phyloP scores from a whole-genome alignment of 495 filamentous ascomycete species.

The Trichoderma erinaceum region DNA sequence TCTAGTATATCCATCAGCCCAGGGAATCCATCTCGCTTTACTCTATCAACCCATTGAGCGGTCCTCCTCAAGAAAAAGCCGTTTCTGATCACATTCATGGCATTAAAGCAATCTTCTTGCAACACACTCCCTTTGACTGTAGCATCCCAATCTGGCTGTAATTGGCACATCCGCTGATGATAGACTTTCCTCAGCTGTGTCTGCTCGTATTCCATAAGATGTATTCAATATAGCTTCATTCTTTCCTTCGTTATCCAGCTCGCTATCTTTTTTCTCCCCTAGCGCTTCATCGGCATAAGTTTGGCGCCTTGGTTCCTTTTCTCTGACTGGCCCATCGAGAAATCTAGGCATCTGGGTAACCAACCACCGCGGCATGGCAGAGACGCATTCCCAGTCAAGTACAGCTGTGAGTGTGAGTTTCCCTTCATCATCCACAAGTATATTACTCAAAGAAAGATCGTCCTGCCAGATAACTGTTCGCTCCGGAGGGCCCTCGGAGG shows the following conservation, averaged over 20 bases:
- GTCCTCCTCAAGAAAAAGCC: no score
- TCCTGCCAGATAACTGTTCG: conserved; percentile 29
- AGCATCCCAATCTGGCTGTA: not conserved
- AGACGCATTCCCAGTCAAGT: conserved; percentile 43
- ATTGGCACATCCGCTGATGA: not conserved
- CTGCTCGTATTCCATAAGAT: conserved; percentile 35
- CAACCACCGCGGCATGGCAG: conserved; percentile 32
- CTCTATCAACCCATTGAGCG: no score
- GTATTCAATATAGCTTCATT: conserved; percentile 32
- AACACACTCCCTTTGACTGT: not conserved
- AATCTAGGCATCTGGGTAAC: conserved; percentile 29
- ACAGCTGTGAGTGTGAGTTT: conserved; percentile 29
- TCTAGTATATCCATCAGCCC: no score
- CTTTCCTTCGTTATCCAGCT: conserved; percentile 32
- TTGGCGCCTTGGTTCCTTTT: conserved; percentile 23
- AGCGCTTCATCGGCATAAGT: conserved; percentile 20
- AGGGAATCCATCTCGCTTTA: no score
- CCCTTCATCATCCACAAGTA: conserved; percentile 32
- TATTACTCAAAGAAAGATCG: conserved; percentile 37
- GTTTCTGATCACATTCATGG: not conserved
- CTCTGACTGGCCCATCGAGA: conserved; percentile 20
- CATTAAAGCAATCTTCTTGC: not conserved
- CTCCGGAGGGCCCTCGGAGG: conserved; percentile 16
- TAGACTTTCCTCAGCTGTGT: conserved; percentile 32
- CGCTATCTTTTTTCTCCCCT: conserved; percentile 20